Evolutionary conservation across 1,284 basidiomycete species (phyloP), one percentile per base, ranked within the genome.

Genomic region (Ustilago sp.): DNA sequence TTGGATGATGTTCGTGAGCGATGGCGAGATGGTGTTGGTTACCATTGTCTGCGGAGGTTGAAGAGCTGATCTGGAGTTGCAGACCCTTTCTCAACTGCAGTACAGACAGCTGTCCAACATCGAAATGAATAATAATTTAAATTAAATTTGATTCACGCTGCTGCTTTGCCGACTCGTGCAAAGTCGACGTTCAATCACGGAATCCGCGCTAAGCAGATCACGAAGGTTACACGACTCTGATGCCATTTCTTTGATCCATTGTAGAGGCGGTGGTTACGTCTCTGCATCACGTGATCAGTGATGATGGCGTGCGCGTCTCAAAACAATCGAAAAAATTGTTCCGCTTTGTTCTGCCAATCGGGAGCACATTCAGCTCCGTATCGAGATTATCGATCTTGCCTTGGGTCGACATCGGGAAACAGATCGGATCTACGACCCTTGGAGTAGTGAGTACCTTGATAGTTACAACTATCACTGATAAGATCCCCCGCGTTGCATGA

Each of bases 81-180:
- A 62, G 23, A 3, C 23, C 3, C 41, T 38, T 48, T 55, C 8
- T 32, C 48, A 19, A 32, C 19, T 5, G 19, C 13, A 32, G 15
- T 7, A 56, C 11, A 51, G 63, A 60, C 69, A 72, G 60, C 60
- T 67, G 69, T 72, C 69, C 60, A 72, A 63, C 23, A 66, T 31
- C n/a, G 58, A 67, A 36, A 17, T 53, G 34, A 38, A 19, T 6
- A 36, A 28, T 35, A 55, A 38, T 23, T 51, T 36, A 48, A 12
- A 31, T 36, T 38, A 38, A 28, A 43, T 34, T 45, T 36, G 34
- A 52, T 51, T 50, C 17, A 38, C 41, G 8, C 23, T 28, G 23
- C 23, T 28, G 23, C 38, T 34, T 47, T 38, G 4, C 45, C 50
- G 43, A 41, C 56, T 70, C 51, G 63, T 59, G 69, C 60, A 50